These are phyloP conservation scores for Termitomyces sp. DNA, from an alignment of 768 basidiomycete genomes.

Conservation along the genomic window DNA sequence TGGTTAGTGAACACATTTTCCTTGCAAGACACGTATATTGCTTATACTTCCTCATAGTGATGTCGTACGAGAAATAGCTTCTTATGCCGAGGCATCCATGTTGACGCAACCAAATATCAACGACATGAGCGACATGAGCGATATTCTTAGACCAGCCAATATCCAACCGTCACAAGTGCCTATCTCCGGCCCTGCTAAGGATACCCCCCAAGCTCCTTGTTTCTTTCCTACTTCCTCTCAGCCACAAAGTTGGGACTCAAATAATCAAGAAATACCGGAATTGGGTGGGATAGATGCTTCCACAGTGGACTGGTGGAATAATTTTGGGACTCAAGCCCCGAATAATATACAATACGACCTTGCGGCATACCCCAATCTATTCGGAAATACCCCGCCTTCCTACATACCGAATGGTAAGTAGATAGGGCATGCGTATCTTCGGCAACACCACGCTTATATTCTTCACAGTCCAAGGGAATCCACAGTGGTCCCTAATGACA, in stretches of 20 bases:
- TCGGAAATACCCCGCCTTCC: neutral
- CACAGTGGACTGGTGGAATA: neutral
- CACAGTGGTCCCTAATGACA: constrained; percentile 7
- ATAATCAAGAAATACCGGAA: neutral
- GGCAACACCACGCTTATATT: neutral
- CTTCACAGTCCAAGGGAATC: neutral
- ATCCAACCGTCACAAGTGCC: neutral
- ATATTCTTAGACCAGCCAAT: neutral
- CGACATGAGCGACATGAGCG: neutral
- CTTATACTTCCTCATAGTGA: constrained; percentile 24
- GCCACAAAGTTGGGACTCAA: neutral
- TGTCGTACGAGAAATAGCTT: constrained; percentile 32
- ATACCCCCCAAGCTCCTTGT: neutral
- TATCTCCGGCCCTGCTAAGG: neutral
- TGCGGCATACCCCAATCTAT: neutral
- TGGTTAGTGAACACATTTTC: constrained; percentile 22
- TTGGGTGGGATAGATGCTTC: neutral
- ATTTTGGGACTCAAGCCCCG: neutral
- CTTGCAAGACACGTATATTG: neutral
- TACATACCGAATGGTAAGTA: constrained; percentile 1
- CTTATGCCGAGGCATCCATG: constrained; percentile 22
- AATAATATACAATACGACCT: neutral
- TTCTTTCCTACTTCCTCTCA: neutral
- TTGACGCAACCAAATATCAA: neutral
- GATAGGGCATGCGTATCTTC: neutral